phyloP scores from a whole-genome alignment of 2,329 filamentous ascomycete genomes.

The Ascochyta viciae-villosae region DNA sequence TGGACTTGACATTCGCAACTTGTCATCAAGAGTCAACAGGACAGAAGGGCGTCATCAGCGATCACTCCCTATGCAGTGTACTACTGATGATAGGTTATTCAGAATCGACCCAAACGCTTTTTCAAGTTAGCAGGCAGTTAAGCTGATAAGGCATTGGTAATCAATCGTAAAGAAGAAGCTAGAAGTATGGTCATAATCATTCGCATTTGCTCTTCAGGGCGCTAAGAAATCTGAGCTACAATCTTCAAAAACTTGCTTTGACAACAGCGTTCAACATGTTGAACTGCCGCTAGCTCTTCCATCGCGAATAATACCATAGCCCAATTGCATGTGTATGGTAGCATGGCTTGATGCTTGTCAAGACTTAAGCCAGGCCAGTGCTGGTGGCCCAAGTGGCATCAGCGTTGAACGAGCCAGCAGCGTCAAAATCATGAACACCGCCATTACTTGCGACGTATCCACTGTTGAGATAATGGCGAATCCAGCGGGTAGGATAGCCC shows the following conservation, averaged over 20 bases:
- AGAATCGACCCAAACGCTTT: too few relatives aligned
- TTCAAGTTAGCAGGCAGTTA: too few relatives aligned
- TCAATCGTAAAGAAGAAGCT: too few relatives aligned
- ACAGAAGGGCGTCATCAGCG: too few relatives aligned
- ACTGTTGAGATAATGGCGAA: conserved; percentile 61
- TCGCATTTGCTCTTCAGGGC: neutral
- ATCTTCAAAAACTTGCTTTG: neutral
- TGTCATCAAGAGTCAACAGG: too few relatives aligned
- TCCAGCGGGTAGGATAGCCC: conserved; percentile 66
- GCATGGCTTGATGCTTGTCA: neutral
- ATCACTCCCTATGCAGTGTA: too few relatives aligned
- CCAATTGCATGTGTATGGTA: neutral
- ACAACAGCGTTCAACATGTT: neutral
- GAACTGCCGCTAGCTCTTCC: neutral
- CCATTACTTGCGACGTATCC: conserved; percentile 62
- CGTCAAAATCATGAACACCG: conserved; percentile 63
- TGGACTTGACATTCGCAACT: too few relatives aligned
- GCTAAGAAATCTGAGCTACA: neutral
- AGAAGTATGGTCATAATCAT: too few relatives aligned
- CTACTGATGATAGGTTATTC: too few relatives aligned
- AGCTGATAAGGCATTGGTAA: too few relatives aligned
- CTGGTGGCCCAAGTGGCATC: conserved; percentile 58
- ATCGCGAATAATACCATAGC: neutral
- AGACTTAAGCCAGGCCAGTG: conserved; percentile 6
- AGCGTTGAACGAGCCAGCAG: conserved; percentile 57